A percentile compares a stretch with the other conserved stretches of the same genome.
phyloP scores from a whole-genome alignment of 306 rosid species.

The Fagus crenata region DNA sequence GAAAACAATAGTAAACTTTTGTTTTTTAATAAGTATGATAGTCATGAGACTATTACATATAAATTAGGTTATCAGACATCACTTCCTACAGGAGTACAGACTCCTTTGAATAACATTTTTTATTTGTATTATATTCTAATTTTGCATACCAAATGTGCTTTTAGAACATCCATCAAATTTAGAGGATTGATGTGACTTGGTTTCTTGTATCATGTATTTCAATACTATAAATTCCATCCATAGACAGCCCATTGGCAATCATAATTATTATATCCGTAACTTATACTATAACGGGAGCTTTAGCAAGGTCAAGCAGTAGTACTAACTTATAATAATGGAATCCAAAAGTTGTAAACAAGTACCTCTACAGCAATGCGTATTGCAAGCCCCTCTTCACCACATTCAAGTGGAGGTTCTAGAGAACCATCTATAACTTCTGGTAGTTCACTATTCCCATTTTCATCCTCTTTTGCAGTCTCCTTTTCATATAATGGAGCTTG shows the following conservation, averaged over 20 bases:
- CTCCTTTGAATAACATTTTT: background rate
- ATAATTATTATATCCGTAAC: slow-evolving; percentile 9
- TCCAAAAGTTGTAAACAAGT: slow-evolving; percentile 17
- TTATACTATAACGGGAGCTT: slow-evolving; percentile 1
- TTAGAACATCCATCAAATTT: background rate
- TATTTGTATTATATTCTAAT: background rate
- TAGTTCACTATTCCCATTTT: slow-evolving; percentile 35
- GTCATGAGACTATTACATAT: no score
- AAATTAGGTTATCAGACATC: no score
- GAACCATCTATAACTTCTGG: slow-evolving; percentile 49
- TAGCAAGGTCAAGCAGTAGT: slow-evolving; percentile 11
- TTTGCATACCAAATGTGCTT: no score
- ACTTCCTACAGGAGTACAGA: no score
- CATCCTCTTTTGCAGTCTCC: slow-evolving; percentile 52
- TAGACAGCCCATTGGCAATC: background rate
- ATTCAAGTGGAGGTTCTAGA: slow-evolving; percentile 65
- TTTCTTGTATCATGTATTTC: background rate
- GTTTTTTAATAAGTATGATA: no score
- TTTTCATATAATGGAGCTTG: slow-evolving; percentile 64
- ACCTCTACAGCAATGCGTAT: slow-evolving; percentile 88
- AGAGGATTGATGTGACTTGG: background rate
- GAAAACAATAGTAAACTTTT: no score
- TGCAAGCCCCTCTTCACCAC: slow-evolving; percentile 86
- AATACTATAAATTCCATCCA: background rate
- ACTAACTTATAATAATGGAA: slow-evolving; percentile 1